A percentile compares a stretch with the other conserved stretches of the same genome.
phyloP scores from a whole-genome alignment of 371 early-diverging fungal species.

The Mortierella sp. region DNA sequence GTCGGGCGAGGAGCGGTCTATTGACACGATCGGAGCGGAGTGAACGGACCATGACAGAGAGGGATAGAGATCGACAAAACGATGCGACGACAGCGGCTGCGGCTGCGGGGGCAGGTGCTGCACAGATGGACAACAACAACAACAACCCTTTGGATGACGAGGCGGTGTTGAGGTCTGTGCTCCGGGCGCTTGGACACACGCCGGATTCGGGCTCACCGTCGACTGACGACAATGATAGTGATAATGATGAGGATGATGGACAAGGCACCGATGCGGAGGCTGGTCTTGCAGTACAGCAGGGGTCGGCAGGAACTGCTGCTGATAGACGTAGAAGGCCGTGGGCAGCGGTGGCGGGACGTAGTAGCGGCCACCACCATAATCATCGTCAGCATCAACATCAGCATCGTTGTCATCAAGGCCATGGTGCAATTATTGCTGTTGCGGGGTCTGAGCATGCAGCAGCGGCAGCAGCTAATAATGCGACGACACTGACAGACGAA shows the following conservation, averaged over 20 bases:
- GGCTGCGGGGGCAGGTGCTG: no score
- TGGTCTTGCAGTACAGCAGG: neutral
- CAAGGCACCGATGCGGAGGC: conserved; percentile 10
- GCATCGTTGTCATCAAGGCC: neutral
- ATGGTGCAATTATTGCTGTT: neutral
- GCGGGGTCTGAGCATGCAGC: neutral
- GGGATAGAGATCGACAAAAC: conserved; percentile 8
- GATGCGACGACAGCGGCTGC: neutral
- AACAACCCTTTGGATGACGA: conserved; percentile 21
- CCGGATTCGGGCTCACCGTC: conserved; percentile 19
- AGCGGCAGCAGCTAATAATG: no score
- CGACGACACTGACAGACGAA: neutral
- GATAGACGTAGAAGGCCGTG: neutral
- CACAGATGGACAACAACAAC: no score
- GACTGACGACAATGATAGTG: conserved; percentile 8
- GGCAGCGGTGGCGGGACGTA: neutral
- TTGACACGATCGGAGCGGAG: conserved; percentile 17
- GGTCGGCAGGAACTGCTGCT: no score
- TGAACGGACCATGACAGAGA: conserved; percentile 1
- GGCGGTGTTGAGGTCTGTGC: conserved; percentile 19
- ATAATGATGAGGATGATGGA: conserved; percentile 12
- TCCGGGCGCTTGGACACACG: conserved; percentile 33
- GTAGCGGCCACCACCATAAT: neutral
- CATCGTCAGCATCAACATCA: neutral
- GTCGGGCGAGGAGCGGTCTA: conserved; percentile 1